phyloP scores from a whole-genome alignment of 1,284 basidiomycete genomes.

The Taiwanofungus camphoratus region DNA sequence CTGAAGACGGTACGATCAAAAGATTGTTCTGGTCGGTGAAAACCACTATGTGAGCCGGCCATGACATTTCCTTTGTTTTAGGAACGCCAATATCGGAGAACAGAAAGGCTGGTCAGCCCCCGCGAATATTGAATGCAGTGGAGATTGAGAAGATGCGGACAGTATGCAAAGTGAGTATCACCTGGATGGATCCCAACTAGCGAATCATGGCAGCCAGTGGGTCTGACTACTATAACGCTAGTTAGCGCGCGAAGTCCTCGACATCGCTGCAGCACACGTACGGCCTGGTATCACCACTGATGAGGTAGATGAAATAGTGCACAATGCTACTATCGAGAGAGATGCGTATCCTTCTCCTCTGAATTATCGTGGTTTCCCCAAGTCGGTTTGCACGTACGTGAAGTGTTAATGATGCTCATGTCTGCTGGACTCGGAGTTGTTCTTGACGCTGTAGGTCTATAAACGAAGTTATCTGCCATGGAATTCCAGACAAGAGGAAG shows the following conservation, averaged over 20 bases:
- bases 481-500: slow-evolving; percentile 87
- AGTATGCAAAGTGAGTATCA: slow-evolving; percentile 60
- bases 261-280: slow-evolving; percentile 81
- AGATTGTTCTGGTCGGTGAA: slow-evolving; percentile 22
- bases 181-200: not conserved
- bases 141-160: slow-evolving; percentile 79
- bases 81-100: slow-evolving; percentile 61
- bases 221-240: slow-evolving; percentile 29
- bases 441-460: slow-evolving; percentile 50
- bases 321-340: slow-evolving; percentile 87
- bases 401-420: slow-evolving; percentile 1
- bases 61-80: slow-evolving; percentile 26
- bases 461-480: slow-evolving; percentile 97
- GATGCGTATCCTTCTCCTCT: slow-evolving; percentile 93
- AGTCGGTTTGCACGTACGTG: slow-evolving; percentile 92
- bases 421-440: not conserved
- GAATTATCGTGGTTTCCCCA: slow-evolving; percentile 91
- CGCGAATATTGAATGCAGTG: slow-evolving; percentile 55
- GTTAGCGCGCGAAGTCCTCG: slow-evolving; percentile 89
- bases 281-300: slow-evolving; percentile 93
- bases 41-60: slow-evolving; percentile 24
- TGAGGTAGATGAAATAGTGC: slow-evolving; percentile 93
- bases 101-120: slow-evolving; percentile 52
- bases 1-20: slow-evolving; percentile 53
- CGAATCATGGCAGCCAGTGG: not conserved